Conservation (phyloP, 495 filamentous ascomycete species). For the Aspergillus baeticus region DNA sequence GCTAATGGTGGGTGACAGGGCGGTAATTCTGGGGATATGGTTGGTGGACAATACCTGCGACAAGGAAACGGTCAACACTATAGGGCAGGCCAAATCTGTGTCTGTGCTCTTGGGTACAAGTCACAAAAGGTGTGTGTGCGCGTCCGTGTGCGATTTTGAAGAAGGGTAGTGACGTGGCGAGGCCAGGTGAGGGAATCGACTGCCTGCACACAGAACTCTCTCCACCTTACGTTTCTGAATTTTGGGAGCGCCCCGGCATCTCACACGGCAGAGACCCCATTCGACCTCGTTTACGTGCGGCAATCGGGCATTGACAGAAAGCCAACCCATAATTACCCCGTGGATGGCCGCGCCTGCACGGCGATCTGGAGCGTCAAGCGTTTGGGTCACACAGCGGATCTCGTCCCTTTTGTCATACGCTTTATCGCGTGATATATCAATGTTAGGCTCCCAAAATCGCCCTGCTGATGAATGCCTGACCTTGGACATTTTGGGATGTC, state of each 20-base stretch:
- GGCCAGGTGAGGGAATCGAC: slow-evolving; percentile 9
- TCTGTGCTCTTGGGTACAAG: slow-evolving; percentile 23
- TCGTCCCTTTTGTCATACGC: slow-evolving; percentile 8
- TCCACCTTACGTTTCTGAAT: background rate
- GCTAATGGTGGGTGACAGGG: slow-evolving; percentile 13
- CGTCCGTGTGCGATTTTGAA: slow-evolving; percentile 4
- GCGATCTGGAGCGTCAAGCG: background rate
- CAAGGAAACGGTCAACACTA: slow-evolving; percentile 1
- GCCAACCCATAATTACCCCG: background rate
- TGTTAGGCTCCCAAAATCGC: background rate
- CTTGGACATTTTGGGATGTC: background rate
- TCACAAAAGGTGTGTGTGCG: slow-evolving; percentile 15
- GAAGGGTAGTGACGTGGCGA: slow-evolving; percentile 21
- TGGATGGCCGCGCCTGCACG: background rate
- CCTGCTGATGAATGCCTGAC: slow-evolving; percentile 5
- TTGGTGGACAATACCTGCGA: slow-evolving; percentile 14
- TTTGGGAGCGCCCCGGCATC: background rate
- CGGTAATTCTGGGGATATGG: slow-evolving; percentile 9
- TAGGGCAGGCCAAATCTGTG: slow-evolving; percentile 15
- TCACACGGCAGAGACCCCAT: background rate
- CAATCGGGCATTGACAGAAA: background rate
- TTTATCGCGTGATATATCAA: slow-evolving; percentile 9
- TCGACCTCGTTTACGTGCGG: background rate
- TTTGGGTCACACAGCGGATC: background rate
- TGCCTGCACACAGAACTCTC: background rate